These are phyloP conservation scores for Cladophialophora carrionii DNA, from an alignment of 2,329 filamentous ascomycete species.

Conservation along the genomic window DNA sequence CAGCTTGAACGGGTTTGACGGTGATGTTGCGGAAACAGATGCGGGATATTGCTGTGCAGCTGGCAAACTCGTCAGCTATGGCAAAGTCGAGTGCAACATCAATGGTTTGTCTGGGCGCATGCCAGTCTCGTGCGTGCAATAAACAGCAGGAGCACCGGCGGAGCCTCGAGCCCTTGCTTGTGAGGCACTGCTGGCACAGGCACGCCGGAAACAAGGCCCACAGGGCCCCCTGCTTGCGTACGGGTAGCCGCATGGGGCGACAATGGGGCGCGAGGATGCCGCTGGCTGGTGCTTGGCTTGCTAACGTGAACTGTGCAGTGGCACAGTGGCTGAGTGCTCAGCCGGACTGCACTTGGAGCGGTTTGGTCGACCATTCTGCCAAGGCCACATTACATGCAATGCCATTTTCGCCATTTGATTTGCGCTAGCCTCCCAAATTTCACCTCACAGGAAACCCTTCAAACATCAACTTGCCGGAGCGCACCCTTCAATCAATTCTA, in stretches of 20 bases:
- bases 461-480: slow-evolving; percentile 43
- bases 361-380: slow-evolving; percentile 1
- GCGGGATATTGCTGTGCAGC: slow-evolving; percentile 1
- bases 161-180: slow-evolving; percentile 13
- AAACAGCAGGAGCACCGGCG: slow-evolving; percentile 18
- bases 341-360: neutral
- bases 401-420: neutral
- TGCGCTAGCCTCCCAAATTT: neutral
- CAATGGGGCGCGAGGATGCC: neutral
- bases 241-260: neutral
- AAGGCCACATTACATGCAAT: neutral
- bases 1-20: slow-evolving; percentile 14
- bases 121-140: slow-evolving; percentile 7
- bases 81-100: slow-evolving; percentile 1
- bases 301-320: neutral
- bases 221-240: slow-evolving; percentile 12
- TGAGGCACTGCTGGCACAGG: neutral
- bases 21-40: slow-evolving; percentile 15
- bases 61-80: slow-evolving; percentile 5
- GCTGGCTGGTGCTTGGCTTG: slow-evolving; percentile 6
- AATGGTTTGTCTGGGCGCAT: slow-evolving; percentile 4
- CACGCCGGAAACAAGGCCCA: slow-evolving; percentile 3
- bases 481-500: slow-evolving; percentile 40
- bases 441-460: neutral
- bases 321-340: neutral